Conservation (phyloP, 257 asterid genomes). For the Voacanga thouarsii region DNA sequence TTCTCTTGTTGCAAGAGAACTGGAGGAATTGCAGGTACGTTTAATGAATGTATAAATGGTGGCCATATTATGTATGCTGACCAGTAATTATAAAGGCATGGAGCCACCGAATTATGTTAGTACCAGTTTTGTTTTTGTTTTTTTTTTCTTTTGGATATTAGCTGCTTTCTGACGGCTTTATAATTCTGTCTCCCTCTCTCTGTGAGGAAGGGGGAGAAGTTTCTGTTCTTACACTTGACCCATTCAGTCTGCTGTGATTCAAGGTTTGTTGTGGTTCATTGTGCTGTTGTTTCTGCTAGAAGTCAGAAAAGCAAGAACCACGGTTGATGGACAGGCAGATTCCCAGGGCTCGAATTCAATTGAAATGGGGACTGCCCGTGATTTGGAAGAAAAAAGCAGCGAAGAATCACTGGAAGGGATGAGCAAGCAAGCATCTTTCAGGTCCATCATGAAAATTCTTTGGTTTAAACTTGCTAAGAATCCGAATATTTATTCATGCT, state of each 20-base stretch:
- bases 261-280: conserved; percentile 27
- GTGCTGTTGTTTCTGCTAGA: conserved; percentile 26
- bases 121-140: too few relatives aligned
- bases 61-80: too few relatives aligned
- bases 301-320: conserved; percentile 10
- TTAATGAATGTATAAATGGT: too few relatives aligned
- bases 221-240: too few relatives aligned
- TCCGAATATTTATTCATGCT: conserved; percentile 56
- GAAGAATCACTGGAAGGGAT: not conserved
- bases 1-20: too few relatives aligned
- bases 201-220: too few relatives aligned
- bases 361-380: conserved; percentile 2
- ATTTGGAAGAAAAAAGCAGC: conserved; percentile 2
- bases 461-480: conserved; percentile 47
- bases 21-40: too few relatives aligned
- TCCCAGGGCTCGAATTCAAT: not conserved
- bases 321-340: not conserved
- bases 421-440: conserved; percentile 10
- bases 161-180: too few relatives aligned
- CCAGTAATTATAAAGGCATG: too few relatives aligned
- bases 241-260: conserved; percentile 32
- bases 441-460: conserved; percentile 34
- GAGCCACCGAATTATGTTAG: too few relatives aligned
- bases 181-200: too few relatives aligned
- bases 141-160: too few relatives aligned